phyloP scores from a whole-genome alignment of 2,329 filamentous ascomycete genomes.

The Cryphonectria radicalis region DNA sequence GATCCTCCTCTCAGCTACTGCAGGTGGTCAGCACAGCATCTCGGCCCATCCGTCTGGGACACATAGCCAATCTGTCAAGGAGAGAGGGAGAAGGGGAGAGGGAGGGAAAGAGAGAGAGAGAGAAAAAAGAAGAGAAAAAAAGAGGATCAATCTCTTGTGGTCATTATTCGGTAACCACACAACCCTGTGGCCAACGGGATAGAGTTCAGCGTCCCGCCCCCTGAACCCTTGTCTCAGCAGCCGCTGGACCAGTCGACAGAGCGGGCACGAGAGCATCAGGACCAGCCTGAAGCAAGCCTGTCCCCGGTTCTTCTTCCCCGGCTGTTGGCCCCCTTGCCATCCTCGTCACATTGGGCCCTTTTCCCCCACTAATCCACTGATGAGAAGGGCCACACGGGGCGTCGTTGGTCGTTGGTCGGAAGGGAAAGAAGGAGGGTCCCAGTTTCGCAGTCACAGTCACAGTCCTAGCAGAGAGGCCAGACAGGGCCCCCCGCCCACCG shows the following conservation, averaged over 20 bases:
- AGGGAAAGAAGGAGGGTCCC: background rate
- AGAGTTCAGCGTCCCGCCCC: slow-evolving; percentile 11
- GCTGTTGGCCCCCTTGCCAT: slow-evolving; percentile 25
- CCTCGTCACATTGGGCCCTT: slow-evolving; percentile 19
- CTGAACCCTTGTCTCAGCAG: slow-evolving; percentile 24
- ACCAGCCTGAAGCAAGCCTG: slow-evolving; percentile 17
- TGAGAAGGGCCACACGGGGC: background rate
- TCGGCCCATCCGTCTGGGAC: slow-evolving; percentile 14
- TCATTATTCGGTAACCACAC: background rate
- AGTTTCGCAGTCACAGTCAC: slow-evolving; percentile 1
- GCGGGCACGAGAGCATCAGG: background rate
- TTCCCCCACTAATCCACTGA: background rate
- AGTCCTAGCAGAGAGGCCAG: background rate
- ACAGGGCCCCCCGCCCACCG: too few species aligned
- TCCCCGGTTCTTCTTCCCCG: slow-evolving; percentile 22
- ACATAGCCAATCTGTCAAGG: background rate
- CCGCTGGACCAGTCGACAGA: slow-evolving; percentile 25
- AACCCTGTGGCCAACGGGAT: slow-evolving; percentile 11
- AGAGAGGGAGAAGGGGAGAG: too few species aligned
- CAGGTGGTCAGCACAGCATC: slow-evolving; percentile 22
- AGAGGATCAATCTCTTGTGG: background rate
- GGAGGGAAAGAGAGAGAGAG: too few species aligned
- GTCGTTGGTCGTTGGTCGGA: background rate
- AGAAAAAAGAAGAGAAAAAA: too few species aligned
- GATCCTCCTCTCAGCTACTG: slow-evolving; percentile 5